phyloP scores from a whole-genome alignment of 192 early-diverging fungal genomes.

The Geranomyces variabilis region DNA sequence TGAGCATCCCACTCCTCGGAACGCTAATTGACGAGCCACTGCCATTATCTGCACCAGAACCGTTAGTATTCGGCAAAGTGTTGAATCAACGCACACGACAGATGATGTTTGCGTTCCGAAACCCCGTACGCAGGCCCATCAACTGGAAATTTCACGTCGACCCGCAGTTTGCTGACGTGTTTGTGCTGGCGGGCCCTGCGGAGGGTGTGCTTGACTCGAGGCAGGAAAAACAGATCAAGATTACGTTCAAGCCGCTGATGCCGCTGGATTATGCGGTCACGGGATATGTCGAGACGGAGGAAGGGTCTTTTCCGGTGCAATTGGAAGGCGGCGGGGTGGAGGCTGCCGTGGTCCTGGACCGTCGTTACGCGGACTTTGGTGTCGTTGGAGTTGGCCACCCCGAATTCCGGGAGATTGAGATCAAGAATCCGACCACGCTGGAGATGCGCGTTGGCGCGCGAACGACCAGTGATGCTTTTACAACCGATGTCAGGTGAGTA shows the following conservation, averaged over 20 bases:
- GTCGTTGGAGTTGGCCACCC: constrained; percentile 54
- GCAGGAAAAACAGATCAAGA: constrained; percentile 28
- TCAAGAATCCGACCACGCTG: constrained; percentile 46
- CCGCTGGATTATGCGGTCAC: constrained; percentile 38
- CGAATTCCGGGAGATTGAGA: constrained; percentile 46
- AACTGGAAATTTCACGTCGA: constrained; percentile 50
- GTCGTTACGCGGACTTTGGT: constrained; percentile 48
- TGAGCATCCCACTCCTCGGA: constrained; percentile 33
- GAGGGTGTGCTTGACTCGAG: constrained; percentile 27
- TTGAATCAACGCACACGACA: constrained; percentile 17
- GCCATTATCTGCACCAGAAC: constrained; percentile 34
- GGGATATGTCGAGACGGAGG: constrained; percentile 47
- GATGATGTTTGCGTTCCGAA: constrained; percentile 44
- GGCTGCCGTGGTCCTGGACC: constrained; percentile 40
- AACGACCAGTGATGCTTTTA: constrained; percentile 39
- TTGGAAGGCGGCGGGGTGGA: constrained; percentile 46
- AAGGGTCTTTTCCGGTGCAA: constrained; percentile 40
- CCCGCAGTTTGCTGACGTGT: constrained; percentile 43
- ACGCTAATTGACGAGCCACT: constrained; percentile 50
- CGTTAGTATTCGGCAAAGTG: constrained; percentile 49
- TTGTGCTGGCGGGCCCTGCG: constrained; percentile 27
- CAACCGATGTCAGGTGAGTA: constrained; percentile 24
- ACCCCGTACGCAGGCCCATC: constrained; percentile 45
- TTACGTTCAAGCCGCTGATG: constrained; percentile 46
- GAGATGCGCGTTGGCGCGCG: constrained; percentile 35